Evolutionary conservation across 2,329 filamentous ascomycete genomes (phyloP).

Genomic region (Curvularia spicifera): DNA sequence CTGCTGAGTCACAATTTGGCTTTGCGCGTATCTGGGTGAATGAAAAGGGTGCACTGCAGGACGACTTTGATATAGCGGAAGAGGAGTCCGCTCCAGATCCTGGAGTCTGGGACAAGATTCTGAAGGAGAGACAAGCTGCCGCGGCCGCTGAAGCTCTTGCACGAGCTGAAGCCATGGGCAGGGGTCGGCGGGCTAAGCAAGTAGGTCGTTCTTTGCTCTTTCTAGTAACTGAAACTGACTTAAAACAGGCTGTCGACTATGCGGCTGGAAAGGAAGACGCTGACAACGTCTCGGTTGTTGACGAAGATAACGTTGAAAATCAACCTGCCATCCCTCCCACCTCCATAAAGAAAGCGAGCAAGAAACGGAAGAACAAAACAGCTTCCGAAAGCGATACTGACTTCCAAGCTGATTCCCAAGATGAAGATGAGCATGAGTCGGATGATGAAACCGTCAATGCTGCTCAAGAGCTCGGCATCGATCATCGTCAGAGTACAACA

Average conservation of each 20-base stretch:
- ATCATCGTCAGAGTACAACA: constrained; percentile 14
- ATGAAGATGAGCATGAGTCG: constrained; percentile 31
- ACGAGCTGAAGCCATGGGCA: constrained; percentile 77
- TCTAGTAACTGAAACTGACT: constrained; percentile 11
- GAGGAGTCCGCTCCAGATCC: constrained; percentile 65
- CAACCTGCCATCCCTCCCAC: constrained; percentile 24
- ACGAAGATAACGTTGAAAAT: constrained; percentile 28
- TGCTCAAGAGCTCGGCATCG: constrained; percentile 11
- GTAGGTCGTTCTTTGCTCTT: constrained; percentile 47
- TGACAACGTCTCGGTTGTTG: constrained; percentile 19
- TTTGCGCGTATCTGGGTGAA: constrained; percentile 94
- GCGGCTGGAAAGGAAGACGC: constrained; percentile 42
- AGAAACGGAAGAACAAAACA: constrained; percentile 39
- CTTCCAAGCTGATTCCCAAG: constrained; percentile 52
- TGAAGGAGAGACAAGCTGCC: constrained; percentile 79
- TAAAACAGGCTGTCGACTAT: constrained; percentile 55
- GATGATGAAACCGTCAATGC: constrained; percentile 17
- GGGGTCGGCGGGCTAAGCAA: constrained; percentile 77
- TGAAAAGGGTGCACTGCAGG: constrained; percentile 71
- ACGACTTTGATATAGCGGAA: constrained; percentile 63
- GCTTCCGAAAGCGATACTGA: constrained; percentile 57
- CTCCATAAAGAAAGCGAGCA: constrained; percentile 41
- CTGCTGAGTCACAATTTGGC: constrained; percentile 81
- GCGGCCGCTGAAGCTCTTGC: constrained; percentile 73
- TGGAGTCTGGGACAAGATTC: constrained; percentile 87